Evolutionary conservation across 2,329 filamentous ascomycete genomes (phyloP).

Genomic region (Botrytis galanthina): DNA sequence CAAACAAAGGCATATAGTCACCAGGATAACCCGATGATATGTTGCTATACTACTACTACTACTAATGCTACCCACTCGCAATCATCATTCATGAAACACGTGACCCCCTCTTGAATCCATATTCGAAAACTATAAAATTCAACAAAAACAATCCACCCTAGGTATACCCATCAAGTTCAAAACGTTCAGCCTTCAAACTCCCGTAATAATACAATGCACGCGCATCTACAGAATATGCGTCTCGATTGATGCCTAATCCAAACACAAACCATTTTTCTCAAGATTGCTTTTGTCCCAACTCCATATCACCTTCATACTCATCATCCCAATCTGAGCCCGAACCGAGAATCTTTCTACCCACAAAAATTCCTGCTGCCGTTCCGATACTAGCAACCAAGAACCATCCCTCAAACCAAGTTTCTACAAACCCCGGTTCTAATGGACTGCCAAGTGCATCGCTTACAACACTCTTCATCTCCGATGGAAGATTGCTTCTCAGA

Average conservation of each 20-base stretch:
- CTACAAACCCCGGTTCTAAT: constrained; percentile 65
- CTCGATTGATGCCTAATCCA: not conserved
- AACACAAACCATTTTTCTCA: constrained; percentile 38
- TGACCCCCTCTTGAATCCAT: not conserved
- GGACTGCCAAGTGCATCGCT: constrained; percentile 75
- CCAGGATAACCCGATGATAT: too few species aligned
- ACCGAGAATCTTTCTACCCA: constrained; percentile 60
- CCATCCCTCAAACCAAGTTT: constrained; percentile 86
- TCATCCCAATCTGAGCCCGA: constrained; percentile 56
- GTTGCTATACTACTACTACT: too few species aligned
- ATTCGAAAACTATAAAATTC: not conserved
- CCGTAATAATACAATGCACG: not conserved
- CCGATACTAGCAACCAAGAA: constrained; percentile 67
- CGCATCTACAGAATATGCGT: not conserved
- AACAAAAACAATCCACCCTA: not conserved
- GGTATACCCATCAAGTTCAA: constrained; percentile 2
- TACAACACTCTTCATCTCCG: constrained; percentile 73
- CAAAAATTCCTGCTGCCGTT: constrained; percentile 70
- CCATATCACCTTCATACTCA: constrained; percentile 50
- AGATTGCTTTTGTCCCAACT: constrained; percentile 69
- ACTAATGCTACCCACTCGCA: not conserved
- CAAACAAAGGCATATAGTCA: too few species aligned
- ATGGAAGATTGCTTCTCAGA: constrained; percentile 73
- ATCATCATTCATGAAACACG: not conserved
- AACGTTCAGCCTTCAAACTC: not conserved